Base-by-base conservation (phyloP, 441 rosid genomes). In the Gossypium davidsonii region DNA sequence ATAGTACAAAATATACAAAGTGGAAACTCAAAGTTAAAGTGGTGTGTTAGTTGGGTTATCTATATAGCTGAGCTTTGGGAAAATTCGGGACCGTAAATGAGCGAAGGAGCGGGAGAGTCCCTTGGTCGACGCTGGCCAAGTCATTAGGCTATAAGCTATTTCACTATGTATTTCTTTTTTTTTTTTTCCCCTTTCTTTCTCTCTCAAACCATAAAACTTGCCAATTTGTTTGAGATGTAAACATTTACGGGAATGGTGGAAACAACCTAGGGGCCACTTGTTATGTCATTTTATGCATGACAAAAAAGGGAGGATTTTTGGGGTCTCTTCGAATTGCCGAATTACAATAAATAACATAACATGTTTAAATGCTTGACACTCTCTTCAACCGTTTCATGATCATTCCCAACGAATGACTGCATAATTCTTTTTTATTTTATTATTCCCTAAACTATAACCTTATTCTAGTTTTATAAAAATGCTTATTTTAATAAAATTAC, bases 61-160 rank as follows among this genome's bases (percentile, higher is more conserved):
- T 67, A n/a, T n/a, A 67, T n/a, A 26, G 9, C 20, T 23, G 57
- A 23, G 39, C 23, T 65, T 44, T 18, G 25, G 64, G 39, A 59
- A 42, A 69, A 20, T 72, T 49, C 11, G 20, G 20, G 58, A 2
- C 37, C 34, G 25, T 53, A 70, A 57, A 59, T 0, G 71, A 71
- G 74, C 80, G 83, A 76, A 80, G 46, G 81, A 83, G 79, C 72
- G 53, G 61, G 61, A 75, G 81, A 79, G 69, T 76, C 78, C 55
- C 73, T 75, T 78, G 70, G 71, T 67, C 71, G 55, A 70, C 51
- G 67, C 23, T 70, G 79, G 74, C 83, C 81, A 49, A 73, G 79
- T 82, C 79, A 8, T 69, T 72, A 82, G 83, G 65, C 46, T 55
- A 7, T 11, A 52, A n/a, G 23, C 8, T 52, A 17, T 52, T 17